Conservation (phyloP, 192 early-diverging fungal genomes). For the Umbelopsis sp. region DNA sequence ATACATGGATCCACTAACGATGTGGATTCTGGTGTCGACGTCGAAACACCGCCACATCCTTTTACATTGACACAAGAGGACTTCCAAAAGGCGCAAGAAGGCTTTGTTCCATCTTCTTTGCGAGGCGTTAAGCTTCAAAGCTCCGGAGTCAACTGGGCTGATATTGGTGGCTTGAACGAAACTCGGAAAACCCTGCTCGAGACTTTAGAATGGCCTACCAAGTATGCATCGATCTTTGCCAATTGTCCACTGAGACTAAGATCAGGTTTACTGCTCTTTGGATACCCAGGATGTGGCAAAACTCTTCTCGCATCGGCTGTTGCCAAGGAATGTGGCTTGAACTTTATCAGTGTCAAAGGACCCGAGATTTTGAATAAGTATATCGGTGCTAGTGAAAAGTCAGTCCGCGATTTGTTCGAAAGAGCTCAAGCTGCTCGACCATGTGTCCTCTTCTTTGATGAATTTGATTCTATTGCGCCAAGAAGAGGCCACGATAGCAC, state of each 20-base stretch:
- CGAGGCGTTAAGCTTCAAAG: slow-evolving; percentile 78
- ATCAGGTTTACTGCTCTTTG: slow-evolving; percentile 92
- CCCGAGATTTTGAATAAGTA: slow-evolving; percentile 99
- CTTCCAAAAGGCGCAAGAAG: slow-evolving; percentile 73
- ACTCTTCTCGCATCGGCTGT: slow-evolving; percentile 94
- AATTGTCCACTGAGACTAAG: slow-evolving; percentile 86
- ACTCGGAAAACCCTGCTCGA: slow-evolving; percentile 82
- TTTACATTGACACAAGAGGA: slow-evolving; percentile 61
- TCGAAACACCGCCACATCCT: slow-evolving; percentile 22
- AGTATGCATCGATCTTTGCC: slow-evolving; percentile 90
- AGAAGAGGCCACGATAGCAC: slow-evolving; percentile 97
- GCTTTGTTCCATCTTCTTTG: slow-evolving; percentile 79
- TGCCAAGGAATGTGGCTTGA: slow-evolving; percentile 94
- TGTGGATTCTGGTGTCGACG: slow-evolving; percentile 18
- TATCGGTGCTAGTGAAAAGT: slow-evolving; percentile 96
- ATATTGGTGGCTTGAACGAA: slow-evolving; percentile 86
- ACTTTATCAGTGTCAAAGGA: slow-evolving; percentile 97
- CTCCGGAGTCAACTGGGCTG: slow-evolving; percentile 79
- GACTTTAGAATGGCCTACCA: slow-evolving; percentile 94
- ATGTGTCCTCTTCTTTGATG: slow-evolving; percentile 97
- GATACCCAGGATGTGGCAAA: slow-evolving; percentile 99
- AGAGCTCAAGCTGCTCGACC: slow-evolving; percentile 91
- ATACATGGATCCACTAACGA: slow-evolving; percentile 3
- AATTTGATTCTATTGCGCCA: slow-evolving; percentile 97
- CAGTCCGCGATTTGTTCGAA: slow-evolving; percentile 93